Evolutionary conservation across 1,284 basidiomycete genomes (phyloP), one percentile per base, ranked within the genome.

Genomic region (Hemileccinum hortonii): DNA sequence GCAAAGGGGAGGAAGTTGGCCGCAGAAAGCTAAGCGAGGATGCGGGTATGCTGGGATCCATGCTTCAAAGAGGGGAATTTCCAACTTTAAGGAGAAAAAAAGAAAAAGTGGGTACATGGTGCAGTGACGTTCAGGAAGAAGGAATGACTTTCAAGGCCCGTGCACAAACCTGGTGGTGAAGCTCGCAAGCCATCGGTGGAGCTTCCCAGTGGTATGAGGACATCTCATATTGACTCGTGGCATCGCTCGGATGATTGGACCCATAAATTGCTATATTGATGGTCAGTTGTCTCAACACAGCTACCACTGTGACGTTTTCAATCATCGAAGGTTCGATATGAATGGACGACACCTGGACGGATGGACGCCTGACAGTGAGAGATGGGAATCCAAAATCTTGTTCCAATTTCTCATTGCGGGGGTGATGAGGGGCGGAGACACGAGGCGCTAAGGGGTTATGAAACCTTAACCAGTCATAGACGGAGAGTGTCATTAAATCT

Each of bases 21-120:
- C 61, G 63, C 66, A 60, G 59, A 53, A 41, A 21, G 43, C 53
- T 66, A 69, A 66, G 63, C 67, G 64, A 65, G 60, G 57, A 53
- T 52, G 59, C 35, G 53, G 44, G 50, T 62, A 32, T 58, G 59
- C 48, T 48, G 59, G 49, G 43, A 39, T 55, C 47, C 64, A 63
- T 61, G 60, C 55, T 55, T 58, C 58, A 47, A 55, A 41, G 46
- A 36, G 45, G 33, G 45, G 37, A 22, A 56, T 54, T 62, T 62
- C 53, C 57, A 61, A 53, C 52, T 33, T 41, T 41, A 49, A 45
- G 6, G 37, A 15, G 32, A 16, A 33, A 49, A 32, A 49, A 56
- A 48, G 22, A 51, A 47, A 54, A 43, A n/a, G 52, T 44, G 19
- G 50, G 35, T 44, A 14, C 42, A 49, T 19, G 38, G 38, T 38